A percentile compares a stretch with the other conserved stretches of the same genome.
Evolutionary conservation across 1,139 yeast genomes (phyloP).

Genomic region (Eremothecium cymbalariae): DNA sequence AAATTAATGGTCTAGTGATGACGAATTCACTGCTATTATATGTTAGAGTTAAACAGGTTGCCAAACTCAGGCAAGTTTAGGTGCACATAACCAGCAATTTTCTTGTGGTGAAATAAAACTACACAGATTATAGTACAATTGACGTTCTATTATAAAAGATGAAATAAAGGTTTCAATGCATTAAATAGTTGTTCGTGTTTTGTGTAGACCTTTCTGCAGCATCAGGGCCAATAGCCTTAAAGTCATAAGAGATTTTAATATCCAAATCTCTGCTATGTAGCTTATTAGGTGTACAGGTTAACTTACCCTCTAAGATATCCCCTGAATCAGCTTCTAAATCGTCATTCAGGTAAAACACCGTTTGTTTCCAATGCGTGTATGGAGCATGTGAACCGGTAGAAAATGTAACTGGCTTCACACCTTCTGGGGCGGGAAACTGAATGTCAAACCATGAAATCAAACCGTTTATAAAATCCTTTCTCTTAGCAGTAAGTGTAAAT

Average conservation of each 20-base stretch:
- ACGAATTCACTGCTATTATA: no score
- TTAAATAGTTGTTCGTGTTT: conserved; percentile 25
- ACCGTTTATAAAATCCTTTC: conserved; percentile 82
- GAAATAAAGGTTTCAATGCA: conserved; percentile 22
- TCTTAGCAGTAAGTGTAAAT: conserved; percentile 63
- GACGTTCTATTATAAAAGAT: background rate
- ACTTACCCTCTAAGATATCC: conserved; percentile 61
- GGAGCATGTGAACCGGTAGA: conserved; percentile 77
- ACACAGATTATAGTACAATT: background rate
- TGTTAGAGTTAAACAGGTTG: no score
- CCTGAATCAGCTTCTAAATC: conserved; percentile 73
- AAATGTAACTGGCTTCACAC: conserved; percentile 47
- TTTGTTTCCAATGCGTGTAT: conserved; percentile 95
- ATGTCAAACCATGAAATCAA: conserved; percentile 92
- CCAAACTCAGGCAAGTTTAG: no score
- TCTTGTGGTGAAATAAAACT: no score
- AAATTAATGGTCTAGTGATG: no score
- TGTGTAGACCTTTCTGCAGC: conserved; percentile 45
- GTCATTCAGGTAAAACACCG: conserved; percentile 83
- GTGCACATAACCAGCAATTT: no score
- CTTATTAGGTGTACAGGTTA: conserved; percentile 70
- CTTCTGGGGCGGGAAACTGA: conserved; percentile 61
- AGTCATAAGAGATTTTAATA: conserved; percentile 48
- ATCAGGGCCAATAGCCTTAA: conserved; percentile 45
- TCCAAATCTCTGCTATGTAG: conserved; percentile 80